A percentile compares a stretch with the other conserved stretches of the same genome.
Conservation (phyloP, 768 basidiomycete genomes). For the Mycena haematopus region DNA sequence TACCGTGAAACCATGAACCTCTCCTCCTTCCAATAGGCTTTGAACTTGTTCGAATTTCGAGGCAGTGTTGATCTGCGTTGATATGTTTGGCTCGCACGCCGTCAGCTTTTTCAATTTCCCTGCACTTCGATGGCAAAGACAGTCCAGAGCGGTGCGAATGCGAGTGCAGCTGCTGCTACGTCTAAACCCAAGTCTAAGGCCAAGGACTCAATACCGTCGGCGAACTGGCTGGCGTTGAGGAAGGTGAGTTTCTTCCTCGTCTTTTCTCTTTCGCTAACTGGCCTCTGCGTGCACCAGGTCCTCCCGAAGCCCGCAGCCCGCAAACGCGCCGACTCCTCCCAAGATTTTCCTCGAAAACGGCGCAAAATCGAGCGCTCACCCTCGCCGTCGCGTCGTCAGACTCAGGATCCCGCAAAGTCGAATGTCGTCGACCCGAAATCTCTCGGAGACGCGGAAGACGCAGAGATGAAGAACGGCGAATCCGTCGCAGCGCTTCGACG, state of each 20-base stretch:
- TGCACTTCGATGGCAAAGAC: too few species aligned
- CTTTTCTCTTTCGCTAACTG: neutral
- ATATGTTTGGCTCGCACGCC: too few species aligned
- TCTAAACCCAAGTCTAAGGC: neutral
- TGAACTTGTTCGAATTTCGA: too few species aligned
- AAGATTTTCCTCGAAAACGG: constrained; percentile 34
- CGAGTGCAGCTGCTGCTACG: too few species aligned
- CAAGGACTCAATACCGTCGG: too few species aligned
- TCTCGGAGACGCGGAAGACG: constrained; percentile 1
- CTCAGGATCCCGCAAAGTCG: too few species aligned
- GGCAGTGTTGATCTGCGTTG: too few species aligned
- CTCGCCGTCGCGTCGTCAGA: constrained; percentile 18
- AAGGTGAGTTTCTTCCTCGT: constrained; percentile 43
- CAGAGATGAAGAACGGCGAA: constrained; percentile 53
- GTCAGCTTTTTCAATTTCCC: too few species aligned
- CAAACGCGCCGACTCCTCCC: constrained; percentile 16
- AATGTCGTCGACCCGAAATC: neutral
- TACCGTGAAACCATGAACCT: too few species aligned
- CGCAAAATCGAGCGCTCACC: constrained; percentile 36
- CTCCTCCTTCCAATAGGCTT: too few species aligned
- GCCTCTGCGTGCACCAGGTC: neutral
- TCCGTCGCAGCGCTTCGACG: constrained; percentile 51
- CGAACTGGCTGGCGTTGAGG: constrained; percentile 65
- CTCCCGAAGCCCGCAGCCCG: constrained; percentile 2
- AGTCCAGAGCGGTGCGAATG: too few species aligned